Evolutionary conservation across 805 yeast genomes (phyloP).

Genomic region (Kregervanrija fluxuum): DNA sequence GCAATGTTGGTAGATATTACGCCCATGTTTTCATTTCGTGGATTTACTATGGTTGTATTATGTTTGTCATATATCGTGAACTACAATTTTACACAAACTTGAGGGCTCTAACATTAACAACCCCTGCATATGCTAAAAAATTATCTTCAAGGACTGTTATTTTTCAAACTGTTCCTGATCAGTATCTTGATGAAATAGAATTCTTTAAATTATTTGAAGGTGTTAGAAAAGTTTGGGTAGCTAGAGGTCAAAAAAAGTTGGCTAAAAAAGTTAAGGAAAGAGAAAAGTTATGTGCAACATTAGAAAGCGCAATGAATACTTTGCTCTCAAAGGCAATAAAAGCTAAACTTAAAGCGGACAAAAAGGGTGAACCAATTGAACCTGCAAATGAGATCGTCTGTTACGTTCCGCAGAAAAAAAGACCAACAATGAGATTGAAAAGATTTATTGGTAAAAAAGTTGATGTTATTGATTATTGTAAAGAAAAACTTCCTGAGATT

Average conservation of each 20-base stretch:
- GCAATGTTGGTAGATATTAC: conserved; percentile 53
- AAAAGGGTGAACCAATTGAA: conserved; percentile 46
- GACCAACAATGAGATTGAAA: conserved; percentile 48
- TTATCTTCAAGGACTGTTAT: conserved; percentile 75
- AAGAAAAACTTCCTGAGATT: conserved; percentile 48
- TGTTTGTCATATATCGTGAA: conserved; percentile 79
- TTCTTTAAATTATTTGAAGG: conserved; percentile 73
- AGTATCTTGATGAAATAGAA: conserved; percentile 63
- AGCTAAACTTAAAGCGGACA: conserved; percentile 54
- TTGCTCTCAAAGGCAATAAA: conserved; percentile 59
- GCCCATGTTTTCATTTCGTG: conserved; percentile 83
- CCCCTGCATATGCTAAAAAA: conserved; percentile 72
- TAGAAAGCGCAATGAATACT: conserved; percentile 61
- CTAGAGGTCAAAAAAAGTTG: conserved; percentile 54
- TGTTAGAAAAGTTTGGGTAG: conserved; percentile 74
- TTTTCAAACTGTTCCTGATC: conserved; percentile 76
- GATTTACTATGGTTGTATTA: conserved; percentile 62
- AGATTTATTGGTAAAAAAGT: conserved; percentile 48
- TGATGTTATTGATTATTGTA: conserved; percentile 54
- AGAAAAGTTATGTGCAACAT: conserved; percentile 45
- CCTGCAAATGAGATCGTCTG: conserved; percentile 41
- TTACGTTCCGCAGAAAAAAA: conserved; percentile 58
- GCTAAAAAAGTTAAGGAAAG: conserved; percentile 52
- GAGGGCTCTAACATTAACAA: conserved; percentile 68
- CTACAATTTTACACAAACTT: conserved; percentile 68